Base-by-base conservation (phyloP, 2,329 filamentous ascomycete species). In the Penicillium sp. region DNA sequence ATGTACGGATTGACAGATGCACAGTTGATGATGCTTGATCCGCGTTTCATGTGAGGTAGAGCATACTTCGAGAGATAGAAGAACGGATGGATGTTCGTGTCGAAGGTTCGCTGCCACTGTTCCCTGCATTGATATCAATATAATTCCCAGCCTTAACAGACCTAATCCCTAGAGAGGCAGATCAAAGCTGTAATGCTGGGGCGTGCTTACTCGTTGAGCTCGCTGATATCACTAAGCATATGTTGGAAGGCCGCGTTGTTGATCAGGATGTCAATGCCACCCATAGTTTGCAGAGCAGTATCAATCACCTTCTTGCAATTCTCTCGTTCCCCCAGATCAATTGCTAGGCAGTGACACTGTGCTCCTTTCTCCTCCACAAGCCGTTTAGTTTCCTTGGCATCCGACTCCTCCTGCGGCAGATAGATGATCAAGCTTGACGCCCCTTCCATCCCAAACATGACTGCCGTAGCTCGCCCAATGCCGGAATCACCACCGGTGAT, bases 1-100 rank as follows among this genome's bases (percentile, higher is more conserved):
- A 92, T 85, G 77, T 94, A 95, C 28, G 88, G 90, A 73, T 94
- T 94, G 73, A 95, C 88, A 35, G 89, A 92, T 47, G 90, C 88
- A 72, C 91, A 92, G 80, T 94, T 95, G 83, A 96, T 92, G 73
- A 96, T 92, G 28, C 86, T 87, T 57, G 86, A 83, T 38, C 91
- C 91, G n/a, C 76, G 74, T 70, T 86, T 84, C 86, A 95, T 90
- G 75, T 93, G 88, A 0, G 86, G 87, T 11, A 95, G 81, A 12
- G 83, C 78, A 71, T 93, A 91, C 75, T 95, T 95, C 61, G 90
- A 84, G 38, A 94, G 81, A 78, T 88, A 94, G 81, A 92, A 95
- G 79, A 87, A 89, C 3, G 89, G 84, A 75, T 94, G 89, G 69
- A 95, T 92, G 78, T 95, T 96, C 50, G 87, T 90, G 75, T 91